Evolutionary conservation across 352 stramenopile species (phyloP).

Genomic region (Pythium oligandrum): DNA sequence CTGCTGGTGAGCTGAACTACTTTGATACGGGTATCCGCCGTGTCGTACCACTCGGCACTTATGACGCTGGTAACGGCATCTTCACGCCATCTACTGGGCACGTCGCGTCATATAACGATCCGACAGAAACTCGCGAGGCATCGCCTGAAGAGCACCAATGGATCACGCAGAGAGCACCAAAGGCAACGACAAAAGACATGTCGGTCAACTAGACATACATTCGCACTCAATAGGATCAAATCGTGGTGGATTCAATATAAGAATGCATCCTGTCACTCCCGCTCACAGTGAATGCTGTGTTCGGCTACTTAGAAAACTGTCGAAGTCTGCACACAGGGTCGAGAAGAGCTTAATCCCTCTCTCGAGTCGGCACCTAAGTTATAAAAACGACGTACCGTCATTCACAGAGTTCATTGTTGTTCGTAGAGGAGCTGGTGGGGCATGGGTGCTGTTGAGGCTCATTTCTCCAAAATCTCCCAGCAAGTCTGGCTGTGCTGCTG

Average conservation of each 20-base stretch:
- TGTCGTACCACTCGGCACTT: constrained; percentile 63
- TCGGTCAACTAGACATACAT: constrained; percentile 31
- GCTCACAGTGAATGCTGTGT: constrained; percentile 14
- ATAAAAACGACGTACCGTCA: constrained; percentile 29
- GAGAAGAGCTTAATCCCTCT: not conserved
- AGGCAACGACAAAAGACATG: constrained; percentile 73
- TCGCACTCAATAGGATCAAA: too few relatives aligned
- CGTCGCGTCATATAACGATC: constrained; percentile 47
- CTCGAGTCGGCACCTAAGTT: not conserved
- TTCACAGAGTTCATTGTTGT: constrained; percentile 33
- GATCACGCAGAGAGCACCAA: constrained; percentile 53
- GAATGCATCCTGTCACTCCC: too few relatives aligned
- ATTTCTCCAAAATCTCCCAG: constrained; percentile 2
- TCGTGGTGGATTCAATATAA: too few relatives aligned
- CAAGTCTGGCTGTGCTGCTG: constrained; percentile 6
- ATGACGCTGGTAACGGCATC: constrained; percentile 74
- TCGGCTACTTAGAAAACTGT: constrained; percentile 39
- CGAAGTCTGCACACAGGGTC: constrained; percentile 28
- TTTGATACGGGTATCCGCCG: constrained; percentile 63
- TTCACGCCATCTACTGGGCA: constrained; percentile 55
- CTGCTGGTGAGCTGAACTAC: constrained; percentile 62
- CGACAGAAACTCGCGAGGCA: constrained; percentile 42
- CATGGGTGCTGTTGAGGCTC: not conserved
- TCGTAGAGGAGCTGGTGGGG: constrained; percentile 7
- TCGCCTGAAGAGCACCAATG: constrained; percentile 51